Conservation (phyloP, 768 basidiomycete species). For the Pleurotus tuoliensis region DNA sequence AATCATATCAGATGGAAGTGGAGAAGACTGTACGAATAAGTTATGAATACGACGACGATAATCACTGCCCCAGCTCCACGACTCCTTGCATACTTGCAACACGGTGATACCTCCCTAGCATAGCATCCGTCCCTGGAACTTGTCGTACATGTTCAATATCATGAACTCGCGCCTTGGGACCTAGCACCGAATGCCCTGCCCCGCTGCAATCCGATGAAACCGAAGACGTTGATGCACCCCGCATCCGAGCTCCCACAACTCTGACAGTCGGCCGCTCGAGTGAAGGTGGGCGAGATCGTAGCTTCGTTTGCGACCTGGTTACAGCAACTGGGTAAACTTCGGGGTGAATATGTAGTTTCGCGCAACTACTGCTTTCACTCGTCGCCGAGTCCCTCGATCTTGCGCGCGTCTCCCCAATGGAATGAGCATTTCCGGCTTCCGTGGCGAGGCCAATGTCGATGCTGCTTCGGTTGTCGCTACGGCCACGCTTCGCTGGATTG, state of each 20-base stretch:
- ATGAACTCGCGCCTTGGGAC: neutral
- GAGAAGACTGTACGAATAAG: neutral
- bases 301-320: neutral
- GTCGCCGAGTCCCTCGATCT: neutral
- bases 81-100: conserved; percentile 6
- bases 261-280: neutral
- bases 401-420: neutral
- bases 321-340: neutral
- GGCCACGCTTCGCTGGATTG: neutral
- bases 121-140: conserved; percentile 3
- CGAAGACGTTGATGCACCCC: neutral
- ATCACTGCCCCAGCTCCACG: neutral
- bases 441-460: neutral
- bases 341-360: neutral
- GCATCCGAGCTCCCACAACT: conserved; percentile 4
- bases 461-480: neutral
- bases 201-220: neutral
- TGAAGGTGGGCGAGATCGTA: neutral
- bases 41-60: neutral
- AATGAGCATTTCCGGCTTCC: neutral
- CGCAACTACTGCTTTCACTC: neutral
- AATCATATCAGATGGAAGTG: no score
- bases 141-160: neutral
- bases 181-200: neutral
- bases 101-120: conserved; percentile 6